Evolutionary conservation across 768 basidiomycete species (phyloP).

Genomic region (Pleurotus eryngii): DNA sequence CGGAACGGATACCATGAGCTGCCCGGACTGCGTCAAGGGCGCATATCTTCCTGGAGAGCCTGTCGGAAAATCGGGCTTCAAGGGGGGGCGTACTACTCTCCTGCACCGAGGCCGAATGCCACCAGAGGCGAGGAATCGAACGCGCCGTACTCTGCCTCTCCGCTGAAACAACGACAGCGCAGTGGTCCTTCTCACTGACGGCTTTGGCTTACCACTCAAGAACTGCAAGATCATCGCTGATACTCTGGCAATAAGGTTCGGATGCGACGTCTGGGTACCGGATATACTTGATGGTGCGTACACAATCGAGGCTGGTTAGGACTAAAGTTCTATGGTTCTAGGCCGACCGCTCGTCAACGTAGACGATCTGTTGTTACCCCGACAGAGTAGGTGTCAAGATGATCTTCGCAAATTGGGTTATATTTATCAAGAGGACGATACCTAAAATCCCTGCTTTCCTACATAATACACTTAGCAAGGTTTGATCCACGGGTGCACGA

Average conservation of each 20-base stretch:
- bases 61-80: constrained; percentile 31
- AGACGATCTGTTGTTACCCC: constrained; percentile 24
- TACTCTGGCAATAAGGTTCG: constrained; percentile 35
- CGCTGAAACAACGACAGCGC: constrained; percentile 7
- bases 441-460: constrained; percentile 28
- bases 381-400: constrained; percentile 32
- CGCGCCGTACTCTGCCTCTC: constrained; percentile 28
- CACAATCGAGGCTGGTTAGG: background rate
- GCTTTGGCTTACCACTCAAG: constrained; percentile 48
- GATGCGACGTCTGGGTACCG: constrained; percentile 56
- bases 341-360: constrained; percentile 28
- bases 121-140: constrained; percentile 2
- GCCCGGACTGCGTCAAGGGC: constrained; percentile 43
- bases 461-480: constrained; percentile 28
- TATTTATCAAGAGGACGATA: constrained; percentile 22
- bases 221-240: constrained; percentile 56
- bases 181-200: constrained; percentile 45
- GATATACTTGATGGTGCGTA: constrained; percentile 48
- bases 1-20: constrained; percentile 23
- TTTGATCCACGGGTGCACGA: constrained; percentile 24
- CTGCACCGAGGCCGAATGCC: constrained; percentile 17
- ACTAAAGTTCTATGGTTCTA: constrained; percentile 9
- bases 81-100: constrained; percentile 41
- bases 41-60: constrained; percentile 42
- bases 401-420: constrained; percentile 25